Conservation (phyloP, 768 basidiomycete species). For the Saitozyma podzolica region DNA sequence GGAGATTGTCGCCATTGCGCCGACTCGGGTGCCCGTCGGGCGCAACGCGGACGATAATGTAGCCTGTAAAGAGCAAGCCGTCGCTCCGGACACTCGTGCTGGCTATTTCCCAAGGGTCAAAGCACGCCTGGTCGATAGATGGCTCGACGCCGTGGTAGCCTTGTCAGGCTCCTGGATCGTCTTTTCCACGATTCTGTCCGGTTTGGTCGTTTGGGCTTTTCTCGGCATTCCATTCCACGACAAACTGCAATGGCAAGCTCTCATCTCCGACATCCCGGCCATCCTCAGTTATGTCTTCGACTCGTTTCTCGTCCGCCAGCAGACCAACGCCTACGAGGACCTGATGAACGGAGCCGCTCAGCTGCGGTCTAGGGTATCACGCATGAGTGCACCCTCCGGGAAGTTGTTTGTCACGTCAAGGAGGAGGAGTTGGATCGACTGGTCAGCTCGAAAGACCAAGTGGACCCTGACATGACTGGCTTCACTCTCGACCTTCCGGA, state of each 20-base stretch:
- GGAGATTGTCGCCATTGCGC: no score
- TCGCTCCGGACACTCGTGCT: neutral
- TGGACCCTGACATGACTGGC: neutral
- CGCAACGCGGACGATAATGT: no score
- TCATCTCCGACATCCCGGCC: conserved; percentile 5
- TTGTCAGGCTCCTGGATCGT: neutral
- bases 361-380: neutral
- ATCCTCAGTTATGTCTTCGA: conserved; percentile 4
- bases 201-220: conserved; percentile 3
- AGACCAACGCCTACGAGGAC: neutral
- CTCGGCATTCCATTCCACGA: neutral
- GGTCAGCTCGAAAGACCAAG: no score
- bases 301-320: conserved; percentile 7
- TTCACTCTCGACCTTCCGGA: neutral
- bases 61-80: no score
- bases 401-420: neutral
- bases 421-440: neutral
- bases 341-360: neutral
- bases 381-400: neutral
- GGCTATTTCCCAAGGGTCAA: neutral
- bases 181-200: neutral
- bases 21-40: no score
- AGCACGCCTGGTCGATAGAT: neutral
- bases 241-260: neutral
- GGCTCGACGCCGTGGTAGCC: neutral